Percentiles rank a stretch among this genome's conserved stretches.
Evolutionary conservation across 1,284 basidiomycete genomes (phyloP).

Genomic region (Coniferiporia sulphurascens): DNA sequence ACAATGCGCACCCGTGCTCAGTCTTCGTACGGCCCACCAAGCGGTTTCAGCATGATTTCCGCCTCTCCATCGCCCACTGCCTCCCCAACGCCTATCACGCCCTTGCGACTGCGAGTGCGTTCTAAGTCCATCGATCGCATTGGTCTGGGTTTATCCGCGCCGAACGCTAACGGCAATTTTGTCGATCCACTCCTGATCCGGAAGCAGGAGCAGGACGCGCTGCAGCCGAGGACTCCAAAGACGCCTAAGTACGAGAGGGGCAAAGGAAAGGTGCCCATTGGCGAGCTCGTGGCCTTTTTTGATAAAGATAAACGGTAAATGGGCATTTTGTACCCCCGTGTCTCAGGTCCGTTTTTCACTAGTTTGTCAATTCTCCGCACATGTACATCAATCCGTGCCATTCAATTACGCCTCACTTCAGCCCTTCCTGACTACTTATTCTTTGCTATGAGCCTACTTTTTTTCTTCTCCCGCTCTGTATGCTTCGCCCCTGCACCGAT

Average conservation of each 20-base stretch:
- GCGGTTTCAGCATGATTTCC: slow-evolving; percentile 20
- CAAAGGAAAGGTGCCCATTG: slow-evolving; percentile 64
- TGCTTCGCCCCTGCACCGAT: not conserved
- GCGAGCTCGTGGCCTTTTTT: slow-evolving; percentile 77
- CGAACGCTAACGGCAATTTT: slow-evolving; percentile 38
- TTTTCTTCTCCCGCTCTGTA: not conserved
- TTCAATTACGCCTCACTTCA: not conserved
- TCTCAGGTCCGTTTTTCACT: not conserved
- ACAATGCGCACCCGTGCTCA: slow-evolving; percentile 40
- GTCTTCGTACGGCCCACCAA: slow-evolving; percentile 39
- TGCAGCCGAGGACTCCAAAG: slow-evolving; percentile 33
- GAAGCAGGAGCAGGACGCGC: slow-evolving; percentile 51
- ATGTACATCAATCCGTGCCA: not conserved
- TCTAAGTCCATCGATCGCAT: slow-evolving; percentile 52
- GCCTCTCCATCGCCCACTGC: slow-evolving; percentile 26
- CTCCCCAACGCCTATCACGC: slow-evolving; percentile 32
- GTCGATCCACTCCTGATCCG: slow-evolving; percentile 69
- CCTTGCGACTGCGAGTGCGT: slow-evolving; percentile 42
- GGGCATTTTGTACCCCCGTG: not conserved
- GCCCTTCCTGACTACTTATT: not conserved
- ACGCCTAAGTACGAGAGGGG: slow-evolving; percentile 33
- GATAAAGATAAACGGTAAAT: slow-evolving; percentile 48
- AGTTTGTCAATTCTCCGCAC: not conserved
- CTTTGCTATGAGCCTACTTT: not conserved
- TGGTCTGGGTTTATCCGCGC: slow-evolving; percentile 27